Evolutionary conservation across 2,329 filamentous ascomycete species (phyloP), one percentile per base, ranked within the genome.

Genomic region (Hortaea sp.): DNA sequence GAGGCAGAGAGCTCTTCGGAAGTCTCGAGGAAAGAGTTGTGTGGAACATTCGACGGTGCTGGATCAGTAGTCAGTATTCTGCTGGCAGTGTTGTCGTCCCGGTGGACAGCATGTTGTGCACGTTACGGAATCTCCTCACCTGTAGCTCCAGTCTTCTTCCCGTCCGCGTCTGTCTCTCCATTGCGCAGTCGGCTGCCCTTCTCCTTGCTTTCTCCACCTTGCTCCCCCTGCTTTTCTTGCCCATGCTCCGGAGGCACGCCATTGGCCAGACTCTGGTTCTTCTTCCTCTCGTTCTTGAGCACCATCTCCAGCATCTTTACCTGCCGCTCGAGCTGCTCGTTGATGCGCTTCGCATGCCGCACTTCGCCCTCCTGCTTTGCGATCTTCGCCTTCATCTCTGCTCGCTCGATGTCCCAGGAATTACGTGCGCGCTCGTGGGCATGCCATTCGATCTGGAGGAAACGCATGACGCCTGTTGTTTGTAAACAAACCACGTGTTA

Each of bases 391-490:
- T 94, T 95, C 92, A 98, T 97, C 71, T 98, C 92, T 60, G 94
- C 92, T 63, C 88, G 84, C 69, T 98, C 92, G 64, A 98, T 98
- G 68, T 98, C 92, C 92, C 92, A 98, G 34, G 88, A 84, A 69
- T 98, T 98, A 59, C 92, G 82, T 64, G 95, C 92, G 69, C 92
- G 85, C 70, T 98, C 92, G 67, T 98, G 90, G 57, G 88, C 84
- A 69, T 98, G 92, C 92, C 92, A 98, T 78, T 98, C 90, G 41
- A 92, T 92, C 71, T 98, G 92, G 35, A 98, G 80, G 66, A 98
- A 98, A 68, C 92, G 89, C 92, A 98, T 98, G 34, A 98, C 92
- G 63, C 92, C 87, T 92, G 57, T 20, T 20, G 20, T 20, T 20
- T 20, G 20, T 20, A 20, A 20, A 20, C 20, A 20, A 20, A 20